These are phyloP conservation scores for Lasiosphaeris hirsuta DNA, from an alignment of 495 filamentous ascomycete genomes.

Conservation along the genomic window DNA sequence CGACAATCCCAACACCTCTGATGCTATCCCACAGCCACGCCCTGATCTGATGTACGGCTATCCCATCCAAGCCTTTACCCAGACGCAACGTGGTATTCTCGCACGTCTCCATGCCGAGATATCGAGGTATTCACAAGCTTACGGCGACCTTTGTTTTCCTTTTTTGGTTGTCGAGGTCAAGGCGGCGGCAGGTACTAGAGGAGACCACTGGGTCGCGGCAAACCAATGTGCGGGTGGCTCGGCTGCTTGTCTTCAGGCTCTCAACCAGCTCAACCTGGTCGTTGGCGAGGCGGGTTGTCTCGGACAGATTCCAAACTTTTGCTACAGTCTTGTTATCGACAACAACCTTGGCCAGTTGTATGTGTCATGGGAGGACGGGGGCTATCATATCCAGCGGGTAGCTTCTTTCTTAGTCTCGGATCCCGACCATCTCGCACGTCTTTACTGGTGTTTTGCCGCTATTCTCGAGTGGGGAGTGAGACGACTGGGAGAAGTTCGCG, in stretches of 20 bases:
- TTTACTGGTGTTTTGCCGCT: constrained; percentile 11
- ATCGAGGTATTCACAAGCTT: too few relatives aligned
- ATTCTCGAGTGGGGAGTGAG: constrained; percentile 19
- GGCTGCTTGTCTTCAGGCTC: constrained; percentile 11
- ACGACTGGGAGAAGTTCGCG: too few relatives aligned
- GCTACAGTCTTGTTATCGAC: constrained; percentile 11
- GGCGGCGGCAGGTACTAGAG: constrained; percentile 11
- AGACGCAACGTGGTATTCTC: too few relatives aligned
- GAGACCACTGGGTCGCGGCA: constrained; percentile 18
- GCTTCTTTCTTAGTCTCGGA: constrained; percentile 13
- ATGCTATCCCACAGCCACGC: too few relatives aligned
- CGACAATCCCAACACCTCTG: too few relatives aligned
- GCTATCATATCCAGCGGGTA: constrained; percentile 16
- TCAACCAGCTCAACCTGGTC: constrained; percentile 12
- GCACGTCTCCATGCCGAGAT: too few relatives aligned
- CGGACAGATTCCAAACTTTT: constrained; percentile 10
- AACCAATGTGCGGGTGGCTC: constrained; percentile 17
- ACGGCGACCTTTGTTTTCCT: too few relatives aligned
- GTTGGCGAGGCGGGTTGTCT: neutral
- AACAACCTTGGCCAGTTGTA: constrained; percentile 12
- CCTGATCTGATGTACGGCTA: too few relatives aligned
- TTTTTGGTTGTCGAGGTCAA: constrained; percentile 17
- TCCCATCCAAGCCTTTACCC: too few relatives aligned
- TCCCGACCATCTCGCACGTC: constrained; percentile 12
- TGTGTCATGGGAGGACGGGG: too few relatives aligned